Evolutionary conservation across 225 moss, liverwort and hornwort genomes (phyloP), one percentile per base, ranked within the genome.

Genomic region (Polytrichum formosum): DNA sequence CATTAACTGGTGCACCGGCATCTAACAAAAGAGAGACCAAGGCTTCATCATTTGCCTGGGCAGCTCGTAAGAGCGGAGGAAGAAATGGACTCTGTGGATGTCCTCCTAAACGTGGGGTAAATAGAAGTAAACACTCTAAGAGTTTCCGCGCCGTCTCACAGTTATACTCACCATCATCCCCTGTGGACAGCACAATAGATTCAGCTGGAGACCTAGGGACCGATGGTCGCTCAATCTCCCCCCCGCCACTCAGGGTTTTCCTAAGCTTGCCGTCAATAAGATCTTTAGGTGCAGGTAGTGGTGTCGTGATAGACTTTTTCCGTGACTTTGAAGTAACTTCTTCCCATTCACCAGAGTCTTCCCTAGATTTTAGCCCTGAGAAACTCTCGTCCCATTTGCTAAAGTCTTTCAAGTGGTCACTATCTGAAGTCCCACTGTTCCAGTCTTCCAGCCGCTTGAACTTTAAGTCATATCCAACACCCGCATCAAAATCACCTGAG

Each of bases 61-160:
- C 90, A 74, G 89, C 94, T 89, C 92, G 87, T 71, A 94, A 87
- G 61, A 94, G 87, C 35, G 94, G 92, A 73, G 94, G 88, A 72
- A 94, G 83, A 71, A 86, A 82, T 64, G 88, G 88, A 82, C 94
- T 94, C 87, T 90, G 94, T 19, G 94, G 67, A 83, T 94, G 94
- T 33, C 92, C 92, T 65, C 89, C 89, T 75, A 94, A 82, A 35
- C 92, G 90, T 60, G 94, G 94, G 71, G 85, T 65, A 78, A 94
- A 94, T 21, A 94, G 79, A 63, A 94, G 92, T 74, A 94, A 65
- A 74, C 94, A 94, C 83, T 94, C 94, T 89, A 94, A 85, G 60
- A 94, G 87, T 78, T 92, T 94, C 76, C 92, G 83, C 29, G 94
- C 94, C 77, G 82, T 82, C 88, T 87, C 90, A 85, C 94, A 94